Evolutionary conservation across 306 rosid species (phyloP), one percentile per base, ranked within the genome.

Genomic region (Acacia confusa): DNA sequence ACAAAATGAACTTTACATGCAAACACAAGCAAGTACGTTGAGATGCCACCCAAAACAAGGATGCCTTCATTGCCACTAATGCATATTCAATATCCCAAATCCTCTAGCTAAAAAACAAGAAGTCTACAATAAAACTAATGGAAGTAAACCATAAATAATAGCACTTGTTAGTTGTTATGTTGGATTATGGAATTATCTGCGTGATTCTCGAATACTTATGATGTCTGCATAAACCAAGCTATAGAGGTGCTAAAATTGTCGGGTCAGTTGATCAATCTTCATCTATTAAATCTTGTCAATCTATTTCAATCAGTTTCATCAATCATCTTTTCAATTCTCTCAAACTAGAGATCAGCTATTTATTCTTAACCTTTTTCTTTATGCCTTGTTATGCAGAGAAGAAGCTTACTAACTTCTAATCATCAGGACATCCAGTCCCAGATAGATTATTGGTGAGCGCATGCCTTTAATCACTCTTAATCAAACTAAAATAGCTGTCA

Each of bases 241-340:
- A 13, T 38, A 38, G 63, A 84, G 34, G 75, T 80, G 81, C 57
- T 50, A 76, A 48, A 64, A 80, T 75, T 60, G 32, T 61, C 36
- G 14, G 50, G 9, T 32, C 55, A 43, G 4, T 24, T 27, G 19
- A 48, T 61, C 75, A 61, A 58, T 28, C 43, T 60, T 48, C 70
- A 60, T 60, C 34, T 9, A 67, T 20, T 9, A 36, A 19, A n/a
- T 24, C 57, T 78, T 32, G 60, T 40, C 32, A 27, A 34, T 53
- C 63, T 25, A 47, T 61, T 75, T 71, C 17, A 71, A 76, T 52
- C 75, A 70, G 53, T 28, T 48, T 70, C 77, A 79, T 68, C 47
- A 4, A 71, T 64, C 70, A 80, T 45, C 78, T 48, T 27, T 73
- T 61, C 60, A 43, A 15, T 47, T 77, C 40, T 40, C 67, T 63